A percentile compares a stretch with the other conserved stretches of the same genome.
Evolutionary conservation across 352 stramenopile genomes (phyloP).

Genomic region (Phytophthora crassamura): DNA sequence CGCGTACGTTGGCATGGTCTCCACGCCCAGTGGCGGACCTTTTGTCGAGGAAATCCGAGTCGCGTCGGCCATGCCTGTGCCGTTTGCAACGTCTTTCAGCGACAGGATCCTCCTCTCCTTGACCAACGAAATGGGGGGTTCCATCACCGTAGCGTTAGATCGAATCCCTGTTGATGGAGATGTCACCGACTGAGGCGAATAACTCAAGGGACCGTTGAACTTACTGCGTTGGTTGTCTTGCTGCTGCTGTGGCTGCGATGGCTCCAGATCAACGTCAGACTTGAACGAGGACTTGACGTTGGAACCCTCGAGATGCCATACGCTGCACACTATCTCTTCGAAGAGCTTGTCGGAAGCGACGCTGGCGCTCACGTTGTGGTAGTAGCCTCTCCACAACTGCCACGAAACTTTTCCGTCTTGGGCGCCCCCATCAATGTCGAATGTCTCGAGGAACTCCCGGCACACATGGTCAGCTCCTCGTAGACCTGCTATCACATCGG

Average conservation of each 20-base stretch:
- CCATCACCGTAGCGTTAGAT: background rate
- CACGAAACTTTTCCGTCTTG: slow-evolving; percentile 78
- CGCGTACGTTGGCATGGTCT: slow-evolving; percentile 6
- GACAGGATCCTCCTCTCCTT: slow-evolving; percentile 59
- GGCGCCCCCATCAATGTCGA: slow-evolving; percentile 69
- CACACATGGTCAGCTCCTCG: slow-evolving; percentile 73
- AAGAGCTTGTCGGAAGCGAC: slow-evolving; percentile 93
- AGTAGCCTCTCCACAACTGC: slow-evolving; percentile 85
- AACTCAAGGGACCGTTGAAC: slow-evolving; percentile 5
- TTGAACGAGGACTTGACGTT: slow-evolving; percentile 12
- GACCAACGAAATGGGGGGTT: slow-evolving; percentile 13
- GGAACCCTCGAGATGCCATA: slow-evolving; percentile 54
- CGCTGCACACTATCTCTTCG: slow-evolving; percentile 92
- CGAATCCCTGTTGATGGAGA: slow-evolving; percentile 14
- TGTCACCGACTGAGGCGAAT: background rate
- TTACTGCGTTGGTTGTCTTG: slow-evolving; percentile 24
- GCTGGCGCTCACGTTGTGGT: slow-evolving; percentile 88
- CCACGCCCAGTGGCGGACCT: background rate
- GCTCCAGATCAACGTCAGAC: background rate
- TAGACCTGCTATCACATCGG: slow-evolving; percentile 79
- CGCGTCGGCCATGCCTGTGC: slow-evolving; percentile 28
- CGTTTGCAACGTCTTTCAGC: slow-evolving; percentile 62
- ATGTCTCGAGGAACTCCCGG: slow-evolving; percentile 87
- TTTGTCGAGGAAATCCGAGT: slow-evolving; percentile 5
- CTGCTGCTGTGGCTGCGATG: slow-evolving; percentile 16